Conservation (phyloP, 305 asterid species). For the Ilex paraguariensis region DNA sequence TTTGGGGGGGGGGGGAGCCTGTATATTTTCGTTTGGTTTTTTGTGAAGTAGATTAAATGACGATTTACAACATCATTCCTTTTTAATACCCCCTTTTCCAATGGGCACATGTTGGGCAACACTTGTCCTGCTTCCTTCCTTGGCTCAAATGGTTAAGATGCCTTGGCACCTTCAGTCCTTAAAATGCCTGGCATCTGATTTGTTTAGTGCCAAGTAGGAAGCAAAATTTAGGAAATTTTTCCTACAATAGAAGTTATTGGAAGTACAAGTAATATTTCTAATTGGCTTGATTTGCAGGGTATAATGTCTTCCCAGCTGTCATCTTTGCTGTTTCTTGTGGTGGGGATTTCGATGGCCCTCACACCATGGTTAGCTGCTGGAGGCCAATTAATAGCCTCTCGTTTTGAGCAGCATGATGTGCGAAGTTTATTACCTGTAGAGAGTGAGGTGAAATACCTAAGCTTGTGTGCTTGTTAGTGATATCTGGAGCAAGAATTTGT, state of each 20-base stretch:
- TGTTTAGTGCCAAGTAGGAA: no score
- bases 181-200: conserved; percentile 4
- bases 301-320: conserved; percentile 91
- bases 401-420: conserved; percentile 96
- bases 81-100: no score
- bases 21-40: no score
- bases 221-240: no score
- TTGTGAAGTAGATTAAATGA: no score
- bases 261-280: background rate
- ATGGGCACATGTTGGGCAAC: no score
- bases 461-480: conserved; percentile 8
- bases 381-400: conserved; percentile 97
- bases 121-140: background rate
- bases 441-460: conserved; percentile 73
- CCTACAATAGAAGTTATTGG: background rate
- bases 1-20: no score
- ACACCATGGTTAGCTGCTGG: conserved; percentile 99
- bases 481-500: conserved; percentile 3
- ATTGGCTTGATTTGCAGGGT: conserved; percentile 52
- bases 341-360: conserved; percentile 97
- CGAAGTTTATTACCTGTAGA: conserved; percentile 94
- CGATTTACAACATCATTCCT: no score
- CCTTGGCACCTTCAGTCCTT: conserved; percentile 1
- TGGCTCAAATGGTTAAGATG: conserved; percentile 6
- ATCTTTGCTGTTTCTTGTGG: conserved; percentile 93